Evolutionary conservation across 495 filamentous ascomycete species (phyloP), one percentile per base, ranked within the genome.

Genomic region (Parathielavia appendiculata): DNA sequence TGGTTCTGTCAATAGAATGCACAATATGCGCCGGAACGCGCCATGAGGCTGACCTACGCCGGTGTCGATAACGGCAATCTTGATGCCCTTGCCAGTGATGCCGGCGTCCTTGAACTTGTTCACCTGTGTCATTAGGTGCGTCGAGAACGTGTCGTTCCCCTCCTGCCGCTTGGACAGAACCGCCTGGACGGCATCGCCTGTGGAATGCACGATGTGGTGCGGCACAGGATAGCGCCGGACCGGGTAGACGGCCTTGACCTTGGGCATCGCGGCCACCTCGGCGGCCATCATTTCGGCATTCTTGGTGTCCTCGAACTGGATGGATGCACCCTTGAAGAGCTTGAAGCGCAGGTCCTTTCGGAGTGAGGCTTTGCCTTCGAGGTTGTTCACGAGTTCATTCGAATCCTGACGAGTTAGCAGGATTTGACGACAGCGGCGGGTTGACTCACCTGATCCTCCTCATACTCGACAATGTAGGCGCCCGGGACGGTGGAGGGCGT

Each of bases 401-500:
- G 71, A 56, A 57, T 77, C 73, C 76, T 78, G 20, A n/a, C 12
- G 6, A 17, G 17, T 35, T 19, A 60, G 61, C 19, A 56, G 35
- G 49, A 14, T 36, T 22, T 52, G 53, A 32, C 34, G 45, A 23
- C 14, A 46, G 38, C 2, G 19, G 32, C 53, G 20, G 59, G 51
- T 40, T 54, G 56, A 54, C 69, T 63, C 69, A 78, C 76, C 65
- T 71, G 66, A 49, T 71, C 67, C 45, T 74, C 70, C 47, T 77
- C 74, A 60, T 77, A 78, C 59, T 79, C 76, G 47, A 79, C 70
- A 58, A 79, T 76, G 65, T 77, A 79, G 7, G 74, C 74, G 14
- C 76, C 76, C 19, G 73, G 62, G 50, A 79, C 60, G 35, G 65
- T 54, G 4, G 40, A 23, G 1, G 69, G 66, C 5, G 60, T 67